These are phyloP conservation scores for Vitis rupestris DNA, from an alignment of 164 flowering plant species.

Conservation along the genomic window DNA sequence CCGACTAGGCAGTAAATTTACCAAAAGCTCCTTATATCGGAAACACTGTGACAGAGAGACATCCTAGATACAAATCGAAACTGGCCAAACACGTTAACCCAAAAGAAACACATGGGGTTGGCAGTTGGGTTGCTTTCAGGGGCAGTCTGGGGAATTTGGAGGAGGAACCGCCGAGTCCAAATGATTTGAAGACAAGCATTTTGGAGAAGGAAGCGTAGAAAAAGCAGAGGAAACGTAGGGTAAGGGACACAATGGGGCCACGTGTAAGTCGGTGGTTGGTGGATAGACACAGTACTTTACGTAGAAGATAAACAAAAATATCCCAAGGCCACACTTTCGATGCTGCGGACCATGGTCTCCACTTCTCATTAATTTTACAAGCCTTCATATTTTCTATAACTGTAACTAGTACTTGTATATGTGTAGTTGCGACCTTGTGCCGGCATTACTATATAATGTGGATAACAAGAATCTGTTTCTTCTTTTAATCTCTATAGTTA, in stretches of 20 bases:
- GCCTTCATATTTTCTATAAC: not conserved
- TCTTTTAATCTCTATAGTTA: too few relatives aligned
- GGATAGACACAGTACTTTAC: conserved; percentile 31
- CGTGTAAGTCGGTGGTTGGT: conserved; percentile 32
- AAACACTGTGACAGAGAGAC: too few relatives aligned
- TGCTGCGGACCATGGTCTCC: conserved; percentile 11
- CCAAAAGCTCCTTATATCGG: conserved; percentile 6
- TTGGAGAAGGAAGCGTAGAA: conserved; percentile 29
- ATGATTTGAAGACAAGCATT: conserved; percentile 48
- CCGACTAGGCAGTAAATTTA: not conserved
- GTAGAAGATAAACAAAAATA: conserved; percentile 44
- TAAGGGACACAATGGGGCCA: conserved; percentile 16
- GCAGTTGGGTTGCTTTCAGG: not conserved
- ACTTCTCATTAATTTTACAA: not conserved
- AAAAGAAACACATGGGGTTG: too few relatives aligned
- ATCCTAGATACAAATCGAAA: too few relatives aligned
- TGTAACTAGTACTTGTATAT: too few relatives aligned
- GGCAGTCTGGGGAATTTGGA: conserved; percentile 10
- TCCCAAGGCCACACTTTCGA: conserved; percentile 10
- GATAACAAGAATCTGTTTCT: too few relatives aligned
- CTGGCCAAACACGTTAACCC: too few relatives aligned
- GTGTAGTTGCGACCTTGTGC: too few relatives aligned
- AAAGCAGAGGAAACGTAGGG: conserved; percentile 22
- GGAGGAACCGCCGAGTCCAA: not conserved
- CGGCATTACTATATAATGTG: too few relatives aligned